Base-by-base conservation (phyloP, 345 rosid genomes). In the Rhodomyrtus tomentosa region DNA sequence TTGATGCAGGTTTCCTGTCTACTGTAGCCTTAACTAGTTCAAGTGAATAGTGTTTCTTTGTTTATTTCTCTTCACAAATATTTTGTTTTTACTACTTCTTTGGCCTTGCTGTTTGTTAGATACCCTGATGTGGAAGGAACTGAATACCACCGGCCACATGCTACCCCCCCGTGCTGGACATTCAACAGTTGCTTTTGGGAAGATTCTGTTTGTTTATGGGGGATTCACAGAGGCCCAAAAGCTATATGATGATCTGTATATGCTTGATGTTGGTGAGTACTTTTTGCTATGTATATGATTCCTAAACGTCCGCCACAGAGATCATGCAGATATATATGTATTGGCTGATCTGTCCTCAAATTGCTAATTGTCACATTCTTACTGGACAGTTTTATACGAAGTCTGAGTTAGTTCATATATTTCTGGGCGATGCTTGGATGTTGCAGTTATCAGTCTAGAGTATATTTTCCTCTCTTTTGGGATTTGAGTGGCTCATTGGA, bases 141-240 rank as follows among this genome's bases (percentile, higher is more conserved):
- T 97, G 88, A 90, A 84, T 84, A 90, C 98, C 53, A 84, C 93
- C 27, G 99, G 99, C 85, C 93, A 91, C 89, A 89, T 89, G 86
- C 82, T 97, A 91, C 87, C 99, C 83, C 99, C 99, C 83, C 94
- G 99, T 88, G 99, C 99, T 87, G 99, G 99, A 27, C 99, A 97
- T 89, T 91, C 96, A 15, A 90, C 99, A 42, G 92, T 94, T 88
- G 91, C 98, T 83, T 89, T 97, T 87, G 98, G 99, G 88, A 96
- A 92, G 89, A 91, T 92, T 86, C 87, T 97, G 81, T 95, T 92
- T 89, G 98, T 97, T 81, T 97, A 94, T 89, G 99, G 99, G 85
- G 99, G 99, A 88, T 97, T 95, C 89, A 93, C 98, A 0, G 98
- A 95, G 89, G 95, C 96, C 72, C 99, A 97, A 90, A 96, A 94